A percentile compares a stretch with the other conserved stretches of the same genome.
Evolutionary conservation across 805 yeast species (phyloP).

Genomic region (Candida ipomoeae): DNA sequence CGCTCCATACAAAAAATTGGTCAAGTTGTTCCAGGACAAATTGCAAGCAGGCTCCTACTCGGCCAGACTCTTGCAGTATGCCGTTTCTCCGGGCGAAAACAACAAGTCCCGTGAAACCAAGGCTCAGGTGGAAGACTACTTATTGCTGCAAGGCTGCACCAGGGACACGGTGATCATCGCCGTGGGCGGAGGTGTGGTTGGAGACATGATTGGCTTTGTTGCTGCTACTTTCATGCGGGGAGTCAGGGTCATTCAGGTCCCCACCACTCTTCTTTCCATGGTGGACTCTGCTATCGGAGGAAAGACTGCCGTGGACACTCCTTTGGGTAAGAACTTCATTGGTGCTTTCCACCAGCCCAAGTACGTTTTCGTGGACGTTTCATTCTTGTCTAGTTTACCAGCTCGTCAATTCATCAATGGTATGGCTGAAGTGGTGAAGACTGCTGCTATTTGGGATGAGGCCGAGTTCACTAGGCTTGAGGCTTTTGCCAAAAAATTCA

Average conservation of each 20-base stretch:
- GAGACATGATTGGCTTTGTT: constrained; percentile 97
- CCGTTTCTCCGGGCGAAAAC: constrained; percentile 89
- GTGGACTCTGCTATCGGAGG: constrained; percentile 98
- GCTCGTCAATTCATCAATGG: constrained; percentile 94
- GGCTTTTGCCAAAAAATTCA: constrained; percentile 62
- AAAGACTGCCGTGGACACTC: constrained; percentile 96
- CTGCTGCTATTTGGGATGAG: constrained; percentile 97
- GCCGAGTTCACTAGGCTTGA: constrained; percentile 83
- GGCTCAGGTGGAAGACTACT: constrained; percentile 87
- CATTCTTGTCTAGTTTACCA: constrained; percentile 84
- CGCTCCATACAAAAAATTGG: constrained; percentile 53
- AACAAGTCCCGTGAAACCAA: constrained; percentile 85
- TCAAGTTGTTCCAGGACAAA: constrained; percentile 36
- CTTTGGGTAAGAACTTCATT: constrained; percentile 88
- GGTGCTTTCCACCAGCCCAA: constrained; percentile 98
- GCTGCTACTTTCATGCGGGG: constrained; percentile 99
- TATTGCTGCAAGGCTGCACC: constrained; percentile 81
- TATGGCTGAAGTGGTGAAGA: constrained; percentile 96
- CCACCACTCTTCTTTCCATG: constrained; percentile 92
- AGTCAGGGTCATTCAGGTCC: constrained; percentile 87
- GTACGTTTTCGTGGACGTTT: constrained; percentile 81
- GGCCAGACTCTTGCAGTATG: constrained; percentile 67
- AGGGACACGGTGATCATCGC: constrained; percentile 94
- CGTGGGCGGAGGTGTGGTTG: constrained; percentile 97
- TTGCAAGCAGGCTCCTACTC: constrained; percentile 49